phyloP scores from a whole-genome alignment of 1,139 yeast species.

The Taphrina pruni region DNA sequence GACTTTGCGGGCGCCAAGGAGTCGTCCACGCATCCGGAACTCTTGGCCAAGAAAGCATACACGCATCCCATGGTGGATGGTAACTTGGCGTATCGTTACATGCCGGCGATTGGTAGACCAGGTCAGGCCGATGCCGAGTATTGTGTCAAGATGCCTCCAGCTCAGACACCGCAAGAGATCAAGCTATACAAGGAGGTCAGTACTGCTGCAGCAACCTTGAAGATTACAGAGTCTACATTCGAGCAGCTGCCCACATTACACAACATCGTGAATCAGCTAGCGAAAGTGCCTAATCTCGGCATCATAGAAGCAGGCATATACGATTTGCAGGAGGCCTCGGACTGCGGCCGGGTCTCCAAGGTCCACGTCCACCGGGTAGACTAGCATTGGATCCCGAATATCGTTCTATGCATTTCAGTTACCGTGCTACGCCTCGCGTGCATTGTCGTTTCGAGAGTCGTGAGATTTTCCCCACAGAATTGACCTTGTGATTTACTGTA shows the following conservation, averaged over 20 bases:
- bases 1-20: not conserved
- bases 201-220: not conserved
- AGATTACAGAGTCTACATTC: not conserved
- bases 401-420: too few species aligned
- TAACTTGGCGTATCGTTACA: not conserved
- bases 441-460: too few species aligned
- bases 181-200: not conserved
- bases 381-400: not conserved
- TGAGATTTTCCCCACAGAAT: too few species aligned
- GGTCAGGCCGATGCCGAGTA: conserved; percentile 15
- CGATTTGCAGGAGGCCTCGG: not conserved
- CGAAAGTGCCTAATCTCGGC: not conserved
- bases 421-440: too few species aligned
- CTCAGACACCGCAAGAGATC: not conserved
- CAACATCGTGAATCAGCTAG: not conserved
- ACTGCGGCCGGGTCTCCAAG: conserved; percentile 6
- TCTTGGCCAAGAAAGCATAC: not conserved
- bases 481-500: too few species aligned
- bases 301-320: not conserved
- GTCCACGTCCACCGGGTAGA: not conserved
- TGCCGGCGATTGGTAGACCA: not conserved
- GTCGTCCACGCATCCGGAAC: not conserved
- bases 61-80: conserved; percentile 1
- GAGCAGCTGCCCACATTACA: not conserved
- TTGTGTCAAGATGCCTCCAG: conserved; percentile 6